Evolutionary conservation across 1,284 basidiomycete genomes (phyloP).

Genomic region (Hemileia vastatrix): DNA sequence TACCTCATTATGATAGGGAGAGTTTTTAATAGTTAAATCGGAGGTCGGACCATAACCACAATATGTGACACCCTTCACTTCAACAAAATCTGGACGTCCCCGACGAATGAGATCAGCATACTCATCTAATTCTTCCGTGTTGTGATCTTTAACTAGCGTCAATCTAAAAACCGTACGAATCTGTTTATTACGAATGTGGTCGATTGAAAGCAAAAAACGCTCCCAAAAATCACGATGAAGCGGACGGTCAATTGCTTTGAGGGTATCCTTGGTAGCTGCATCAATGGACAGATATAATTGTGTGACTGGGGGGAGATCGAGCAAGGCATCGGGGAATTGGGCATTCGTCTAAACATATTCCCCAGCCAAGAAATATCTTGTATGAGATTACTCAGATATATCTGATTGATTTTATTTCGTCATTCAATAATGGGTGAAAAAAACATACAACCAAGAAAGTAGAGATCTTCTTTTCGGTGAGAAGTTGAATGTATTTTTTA

Average conservation of each 20-base stretch:
- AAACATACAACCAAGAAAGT: slow-evolving; percentile 20
- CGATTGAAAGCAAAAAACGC: slow-evolving; percentile 22
- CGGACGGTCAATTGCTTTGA: slow-evolving; percentile 24
- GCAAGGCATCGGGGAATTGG: slow-evolving; percentile 24
- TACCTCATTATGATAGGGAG: slow-evolving; percentile 24
- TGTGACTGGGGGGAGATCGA: slow-evolving; percentile 20
- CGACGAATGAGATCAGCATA: slow-evolving; percentile 19
- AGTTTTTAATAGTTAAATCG: slow-evolving; percentile 25
- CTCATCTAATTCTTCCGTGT: slow-evolving; percentile 20
- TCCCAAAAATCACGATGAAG: slow-evolving; percentile 26
- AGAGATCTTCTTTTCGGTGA: slow-evolving; percentile 21
- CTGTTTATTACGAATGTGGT: slow-evolving; percentile 12
- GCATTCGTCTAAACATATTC: slow-evolving; percentile 25
- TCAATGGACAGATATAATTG: slow-evolving; percentile 26
- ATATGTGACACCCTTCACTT: slow-evolving; percentile 26
- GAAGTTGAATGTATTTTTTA: slow-evolving; percentile 23
- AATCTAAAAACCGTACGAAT: slow-evolving; percentile 24
- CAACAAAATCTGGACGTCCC: slow-evolving; percentile 23
- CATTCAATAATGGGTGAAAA: not conserved
- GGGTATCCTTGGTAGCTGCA: slow-evolving; percentile 19
- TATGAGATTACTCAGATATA: not conserved
- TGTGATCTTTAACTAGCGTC: slow-evolving; percentile 24
- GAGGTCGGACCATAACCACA: slow-evolving; percentile 23
- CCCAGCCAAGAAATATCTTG: not conserved
- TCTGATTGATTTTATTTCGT: not conserved